Percentiles rank a stretch among this genome's conserved stretches.
These are phyloP conservation scores for Capsella rubella DNA, from an alignment of 441 rosid genomes.

Conservation along the genomic window DNA sequence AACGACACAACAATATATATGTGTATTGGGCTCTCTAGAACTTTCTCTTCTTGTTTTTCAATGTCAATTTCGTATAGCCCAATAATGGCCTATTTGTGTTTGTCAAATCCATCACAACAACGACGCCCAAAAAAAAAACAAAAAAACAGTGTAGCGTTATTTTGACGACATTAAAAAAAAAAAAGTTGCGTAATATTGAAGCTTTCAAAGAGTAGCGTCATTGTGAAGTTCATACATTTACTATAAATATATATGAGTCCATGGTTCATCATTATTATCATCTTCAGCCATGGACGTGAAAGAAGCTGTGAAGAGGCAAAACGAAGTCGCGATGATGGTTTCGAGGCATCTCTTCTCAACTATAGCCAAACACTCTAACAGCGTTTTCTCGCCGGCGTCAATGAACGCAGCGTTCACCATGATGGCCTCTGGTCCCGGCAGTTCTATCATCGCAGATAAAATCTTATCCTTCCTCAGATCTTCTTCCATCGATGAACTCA, in stretches of 20 bases:
- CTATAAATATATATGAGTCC: background rate
- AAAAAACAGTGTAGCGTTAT: no score
- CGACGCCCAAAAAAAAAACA: no score
- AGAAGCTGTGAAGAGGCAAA: constrained; percentile 8
- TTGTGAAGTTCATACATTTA: background rate
- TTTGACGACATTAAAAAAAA: no score
- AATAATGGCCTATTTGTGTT: no score
- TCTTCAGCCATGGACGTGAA: background rate
- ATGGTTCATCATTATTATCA: background rate
- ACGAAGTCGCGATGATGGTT: background rate
- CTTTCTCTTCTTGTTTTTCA: no score
- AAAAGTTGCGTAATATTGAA: background rate
- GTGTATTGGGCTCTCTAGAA: no score
- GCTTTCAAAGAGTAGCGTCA: constrained; percentile 1
- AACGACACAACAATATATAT: no score
- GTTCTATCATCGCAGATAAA: background rate
- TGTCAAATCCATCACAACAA: no score
- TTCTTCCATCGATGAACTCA: background rate
- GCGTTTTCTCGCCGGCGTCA: constrained; percentile 10
- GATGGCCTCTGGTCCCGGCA: background rate
- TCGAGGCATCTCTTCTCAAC: background rate
- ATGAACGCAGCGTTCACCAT: background rate
- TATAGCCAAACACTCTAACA: background rate
- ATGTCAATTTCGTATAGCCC: no score
- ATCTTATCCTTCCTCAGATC: background rate